phyloP scores from a whole-genome alignment of 2,329 filamentous ascomycete species.

The Xylariaceae sp. region DNA sequence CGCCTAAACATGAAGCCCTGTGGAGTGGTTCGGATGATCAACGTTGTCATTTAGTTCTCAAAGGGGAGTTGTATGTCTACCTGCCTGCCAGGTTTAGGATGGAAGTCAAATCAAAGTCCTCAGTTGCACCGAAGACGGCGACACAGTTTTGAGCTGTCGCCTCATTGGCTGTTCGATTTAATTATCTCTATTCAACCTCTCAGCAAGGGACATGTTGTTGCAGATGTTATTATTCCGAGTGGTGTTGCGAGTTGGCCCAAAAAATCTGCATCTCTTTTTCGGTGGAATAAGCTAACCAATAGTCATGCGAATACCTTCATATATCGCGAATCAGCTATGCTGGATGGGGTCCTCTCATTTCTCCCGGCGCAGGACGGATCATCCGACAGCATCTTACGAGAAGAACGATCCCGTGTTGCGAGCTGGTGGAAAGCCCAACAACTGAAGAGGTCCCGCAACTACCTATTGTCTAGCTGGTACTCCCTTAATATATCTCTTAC shows the following conservation, averaged over 20 bases:
- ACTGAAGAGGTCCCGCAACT: not conserved
- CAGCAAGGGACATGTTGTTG: not conserved
- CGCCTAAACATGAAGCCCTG: not conserved
- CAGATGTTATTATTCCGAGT: not conserved
- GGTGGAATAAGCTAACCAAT: not conserved
- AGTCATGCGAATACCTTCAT: not conserved
- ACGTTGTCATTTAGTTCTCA: not conserved
- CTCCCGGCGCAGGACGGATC: not conserved
- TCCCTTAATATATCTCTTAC: not conserved
- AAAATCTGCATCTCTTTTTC: not conserved
- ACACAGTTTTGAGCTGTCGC: not conserved
- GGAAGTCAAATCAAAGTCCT: not conserved
- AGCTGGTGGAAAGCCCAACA: not conserved
- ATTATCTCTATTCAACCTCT: not conserved
- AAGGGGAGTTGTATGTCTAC: not conserved
- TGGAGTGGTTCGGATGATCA: not conserved
- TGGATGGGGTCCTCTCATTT: not conserved
- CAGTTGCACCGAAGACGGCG: not conserved
- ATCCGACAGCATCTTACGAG: not conserved
- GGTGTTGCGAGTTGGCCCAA: not conserved
- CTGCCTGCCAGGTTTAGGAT: not conserved
- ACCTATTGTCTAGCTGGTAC: not conserved
- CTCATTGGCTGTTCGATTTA: not conserved
- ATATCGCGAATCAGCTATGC: not conserved
- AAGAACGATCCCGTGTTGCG: not conserved